Percentiles rank a stretch among this genome's conserved stretches.
Evolutionary conservation across 2,329 filamentous ascomycete species (phyloP).

Genomic region (Fusarium marasasianum): DNA sequence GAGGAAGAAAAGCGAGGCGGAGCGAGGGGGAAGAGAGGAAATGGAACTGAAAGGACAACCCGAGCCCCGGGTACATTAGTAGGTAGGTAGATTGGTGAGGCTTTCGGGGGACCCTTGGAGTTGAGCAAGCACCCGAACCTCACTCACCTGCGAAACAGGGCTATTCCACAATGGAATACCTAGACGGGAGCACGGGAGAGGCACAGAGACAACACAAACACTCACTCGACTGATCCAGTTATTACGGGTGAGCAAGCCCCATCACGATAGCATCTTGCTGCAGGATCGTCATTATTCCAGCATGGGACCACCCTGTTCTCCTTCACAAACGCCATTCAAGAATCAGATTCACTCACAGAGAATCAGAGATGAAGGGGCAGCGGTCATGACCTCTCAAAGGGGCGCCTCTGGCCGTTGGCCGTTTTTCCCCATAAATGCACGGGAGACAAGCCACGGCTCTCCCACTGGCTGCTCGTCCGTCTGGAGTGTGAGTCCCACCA

Average conservation of each 20-base stretch:
- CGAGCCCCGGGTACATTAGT: not conserved
- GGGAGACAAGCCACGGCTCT: conserved; percentile 20
- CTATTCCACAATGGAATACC: conserved; percentile 3
- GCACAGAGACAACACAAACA: not conserved
- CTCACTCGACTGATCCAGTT: not conserved
- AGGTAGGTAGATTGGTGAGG: conserved; percentile 8
- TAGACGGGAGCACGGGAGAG: not conserved
- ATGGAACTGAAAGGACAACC: conserved; percentile 15
- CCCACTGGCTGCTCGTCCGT: conserved; percentile 20
- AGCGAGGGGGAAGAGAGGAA: not conserved
- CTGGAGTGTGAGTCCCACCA: conserved; percentile 21
- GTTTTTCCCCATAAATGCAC: conserved; percentile 21
- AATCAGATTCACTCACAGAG: not conserved
- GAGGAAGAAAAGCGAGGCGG: conserved; percentile 12
- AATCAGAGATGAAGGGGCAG: conserved; percentile 33
- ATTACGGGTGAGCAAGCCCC: conserved; percentile 23
- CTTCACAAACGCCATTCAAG: not conserved
- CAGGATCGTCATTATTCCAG: conserved; percentile 15
- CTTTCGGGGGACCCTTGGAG: conserved; percentile 24
- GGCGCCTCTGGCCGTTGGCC: conserved; percentile 22
- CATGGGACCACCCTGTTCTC: conserved; percentile 17
- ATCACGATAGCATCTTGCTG: not conserved
- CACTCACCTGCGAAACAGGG: conserved; percentile 24
- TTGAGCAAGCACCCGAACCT: conserved; percentile 12
- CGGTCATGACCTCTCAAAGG: conserved; percentile 19